phyloP scores from a whole-genome alignment of 305 asterid genomes.

The Fraxinus sp. region DNA sequence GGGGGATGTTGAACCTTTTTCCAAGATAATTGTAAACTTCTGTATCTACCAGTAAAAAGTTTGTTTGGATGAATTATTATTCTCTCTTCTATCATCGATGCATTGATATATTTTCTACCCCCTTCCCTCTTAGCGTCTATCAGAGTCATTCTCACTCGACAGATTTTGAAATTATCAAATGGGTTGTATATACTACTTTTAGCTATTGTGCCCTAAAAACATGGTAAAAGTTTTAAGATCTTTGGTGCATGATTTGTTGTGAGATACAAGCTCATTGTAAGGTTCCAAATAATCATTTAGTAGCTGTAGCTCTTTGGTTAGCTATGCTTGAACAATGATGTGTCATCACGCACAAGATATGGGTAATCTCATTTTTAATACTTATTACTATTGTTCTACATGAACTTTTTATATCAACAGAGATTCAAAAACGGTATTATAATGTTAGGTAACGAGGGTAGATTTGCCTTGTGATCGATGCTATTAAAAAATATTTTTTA shows the following conservation, averaged over 20 bases:
- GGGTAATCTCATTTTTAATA: neutral
- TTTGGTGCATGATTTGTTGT: neutral
- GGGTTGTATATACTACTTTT: neutral
- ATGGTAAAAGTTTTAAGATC: neutral
- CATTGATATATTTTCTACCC: neutral
- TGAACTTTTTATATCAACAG: neutral
- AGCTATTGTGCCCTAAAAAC: neutral
- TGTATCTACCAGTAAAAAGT: neutral
- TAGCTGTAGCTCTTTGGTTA: neutral
- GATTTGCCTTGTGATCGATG: neutral
- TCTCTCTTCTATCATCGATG: neutral
- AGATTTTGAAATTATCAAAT: neutral
- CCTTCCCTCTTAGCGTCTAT: neutral
- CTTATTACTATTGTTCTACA: neutral
- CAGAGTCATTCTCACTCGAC: neutral
- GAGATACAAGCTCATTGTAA: neutral
- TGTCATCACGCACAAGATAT: neutral
- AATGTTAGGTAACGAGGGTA: neutral
- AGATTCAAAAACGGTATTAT: neutral
- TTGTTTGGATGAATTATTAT: neutral
- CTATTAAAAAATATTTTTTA: neutral
- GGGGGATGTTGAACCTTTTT: neutral
- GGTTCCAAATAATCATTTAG: neutral
- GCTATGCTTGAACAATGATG: neutral
- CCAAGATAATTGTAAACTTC: neutral